Evolutionary conservation across 129 eudicot species (phyloP).

Genomic region (Ambrosia trifida): DNA sequence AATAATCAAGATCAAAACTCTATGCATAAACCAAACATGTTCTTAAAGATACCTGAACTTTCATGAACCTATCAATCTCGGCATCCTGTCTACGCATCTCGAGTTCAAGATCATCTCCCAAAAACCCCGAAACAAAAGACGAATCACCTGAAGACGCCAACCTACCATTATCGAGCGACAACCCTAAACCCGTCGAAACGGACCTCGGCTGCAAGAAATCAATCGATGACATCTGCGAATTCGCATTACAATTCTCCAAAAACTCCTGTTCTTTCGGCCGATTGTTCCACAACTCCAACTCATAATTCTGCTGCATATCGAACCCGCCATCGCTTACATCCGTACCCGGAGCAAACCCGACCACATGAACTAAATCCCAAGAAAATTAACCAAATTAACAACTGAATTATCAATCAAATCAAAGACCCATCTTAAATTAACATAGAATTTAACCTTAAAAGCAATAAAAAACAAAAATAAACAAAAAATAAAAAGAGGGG

Average conservation of each 20-base stretch:
- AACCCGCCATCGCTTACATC: conserved; percentile 55
- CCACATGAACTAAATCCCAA: conserved; percentile 62
- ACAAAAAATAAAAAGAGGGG: not conserved
- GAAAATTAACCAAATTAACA: not conserved
- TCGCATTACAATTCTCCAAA: conserved; percentile 54
- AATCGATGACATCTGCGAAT: conserved; percentile 72
- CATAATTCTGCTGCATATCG: conserved; percentile 58
- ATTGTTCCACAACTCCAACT: conserved; percentile 49
- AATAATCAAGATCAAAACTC: not conserved
- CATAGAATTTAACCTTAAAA: not conserved
- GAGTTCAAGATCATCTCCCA: conserved; percentile 64
- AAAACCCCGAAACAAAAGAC: conserved; percentile 44
- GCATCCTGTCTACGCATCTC: conserved; percentile 75
- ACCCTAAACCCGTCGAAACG: conserved; percentile 72
- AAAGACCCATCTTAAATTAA: conserved; percentile 6
- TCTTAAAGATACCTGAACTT: conserved; percentile 53
- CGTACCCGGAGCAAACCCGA: conserved; percentile 68
- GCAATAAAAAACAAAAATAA: not conserved
- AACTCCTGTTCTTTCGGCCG: conserved; percentile 67
- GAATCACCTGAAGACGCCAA: conserved; percentile 78
- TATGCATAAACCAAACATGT: not conserved
- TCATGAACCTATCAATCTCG: conserved; percentile 69
- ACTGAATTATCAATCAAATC: not conserved
- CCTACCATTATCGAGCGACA: conserved; percentile 73
- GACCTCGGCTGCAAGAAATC: conserved; percentile 79